These are phyloP conservation scores for Cochlearia excelsa DNA, from an alignment of 345 rosid species.

Conservation along the genomic window DNA sequence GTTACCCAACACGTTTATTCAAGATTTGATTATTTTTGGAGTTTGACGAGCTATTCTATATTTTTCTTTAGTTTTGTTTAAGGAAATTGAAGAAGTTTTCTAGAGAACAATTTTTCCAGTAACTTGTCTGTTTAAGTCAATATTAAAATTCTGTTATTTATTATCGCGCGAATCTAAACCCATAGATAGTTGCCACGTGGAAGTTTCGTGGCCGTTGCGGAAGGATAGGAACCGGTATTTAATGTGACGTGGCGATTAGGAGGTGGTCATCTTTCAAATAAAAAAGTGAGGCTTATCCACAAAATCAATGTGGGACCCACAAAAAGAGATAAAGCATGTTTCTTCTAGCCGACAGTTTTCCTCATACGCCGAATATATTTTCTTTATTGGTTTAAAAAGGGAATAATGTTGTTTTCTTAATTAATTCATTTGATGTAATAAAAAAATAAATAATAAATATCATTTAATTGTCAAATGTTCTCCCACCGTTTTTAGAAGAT, in stretches of 20 bases:
- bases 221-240: constrained; percentile 22
- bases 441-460: too few species aligned
- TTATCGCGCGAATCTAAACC: constrained; percentile 8
- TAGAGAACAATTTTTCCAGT: too few species aligned
- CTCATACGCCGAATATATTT: not conserved
- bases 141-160: too few species aligned
- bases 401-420: not conserved
- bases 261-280: constrained; percentile 20
- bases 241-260: constrained; percentile 33
- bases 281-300: constrained; percentile 29
- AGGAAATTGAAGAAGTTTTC: too few species aligned
- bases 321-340: not conserved
- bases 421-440: too few species aligned
- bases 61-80: too few species aligned
- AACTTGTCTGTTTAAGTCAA: too few species aligned
- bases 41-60: not conserved
- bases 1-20: not conserved
- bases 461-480: not conserved
- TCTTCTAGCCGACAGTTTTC: constrained; percentile 33
- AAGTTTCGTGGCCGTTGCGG: not conserved
- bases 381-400: not conserved
- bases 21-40: not conserved
- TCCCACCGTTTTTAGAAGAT: not conserved
- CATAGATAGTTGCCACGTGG: constrained; percentile 22
- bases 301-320: constrained; percentile 13